Evolutionary conservation across 2,329 filamentous ascomycete genomes (phyloP).

Genomic region (Domatiomyces catenatus): DNA sequence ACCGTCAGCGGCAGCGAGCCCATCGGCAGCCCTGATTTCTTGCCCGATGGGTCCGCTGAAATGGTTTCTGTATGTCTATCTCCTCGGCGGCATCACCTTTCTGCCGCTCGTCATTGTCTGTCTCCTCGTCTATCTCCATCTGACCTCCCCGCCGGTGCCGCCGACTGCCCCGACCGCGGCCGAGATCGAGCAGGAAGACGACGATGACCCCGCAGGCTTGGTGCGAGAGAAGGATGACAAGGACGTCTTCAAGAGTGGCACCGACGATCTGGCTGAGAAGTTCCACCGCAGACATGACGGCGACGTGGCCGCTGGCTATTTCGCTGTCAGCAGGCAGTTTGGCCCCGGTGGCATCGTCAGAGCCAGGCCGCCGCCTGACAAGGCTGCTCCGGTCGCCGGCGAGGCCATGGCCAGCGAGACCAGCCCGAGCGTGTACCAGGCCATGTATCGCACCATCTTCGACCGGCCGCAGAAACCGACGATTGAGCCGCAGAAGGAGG

Average conservation of each 20-base stretch:
- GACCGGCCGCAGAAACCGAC: conserved; percentile 53
- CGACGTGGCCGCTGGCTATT: conserved; percentile 79
- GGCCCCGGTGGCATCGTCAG: conserved; percentile 82
- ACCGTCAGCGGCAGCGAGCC: not conserved
- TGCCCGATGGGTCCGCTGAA: conserved; percentile 12
- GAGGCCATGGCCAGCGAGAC: conserved; percentile 64
- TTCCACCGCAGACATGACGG: conserved; percentile 47
- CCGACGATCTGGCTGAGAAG: conserved; percentile 44
- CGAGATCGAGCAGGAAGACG: not conserved
- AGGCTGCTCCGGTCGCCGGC: conserved; percentile 59
- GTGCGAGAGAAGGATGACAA: conserved; percentile 47
- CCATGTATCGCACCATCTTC: conserved; percentile 94
- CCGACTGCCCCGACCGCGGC: conserved; percentile 6
- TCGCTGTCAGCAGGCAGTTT: conserved; percentile 88
- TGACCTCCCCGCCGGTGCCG: conserved; percentile 42
- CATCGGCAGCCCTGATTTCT: conserved; percentile 4
- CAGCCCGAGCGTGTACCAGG: conserved; percentile 91
- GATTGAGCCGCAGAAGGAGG: conserved; percentile 37
- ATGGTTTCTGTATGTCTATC: conserved; percentile 56
- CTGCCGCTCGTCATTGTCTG: conserved; percentile 53
- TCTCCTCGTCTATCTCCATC: conserved; percentile 51
- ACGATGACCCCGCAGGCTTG: conserved; percentile 26
- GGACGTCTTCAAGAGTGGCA: conserved; percentile 45
- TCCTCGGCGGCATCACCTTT: conserved; percentile 78
- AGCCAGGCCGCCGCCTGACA: conserved; percentile 66